Percentiles rank a stretch among this genome's conserved stretches.
phyloP scores from a whole-genome alignment of 2,329 filamentous ascomycete genomes.

The Fusarium graminum region DNA sequence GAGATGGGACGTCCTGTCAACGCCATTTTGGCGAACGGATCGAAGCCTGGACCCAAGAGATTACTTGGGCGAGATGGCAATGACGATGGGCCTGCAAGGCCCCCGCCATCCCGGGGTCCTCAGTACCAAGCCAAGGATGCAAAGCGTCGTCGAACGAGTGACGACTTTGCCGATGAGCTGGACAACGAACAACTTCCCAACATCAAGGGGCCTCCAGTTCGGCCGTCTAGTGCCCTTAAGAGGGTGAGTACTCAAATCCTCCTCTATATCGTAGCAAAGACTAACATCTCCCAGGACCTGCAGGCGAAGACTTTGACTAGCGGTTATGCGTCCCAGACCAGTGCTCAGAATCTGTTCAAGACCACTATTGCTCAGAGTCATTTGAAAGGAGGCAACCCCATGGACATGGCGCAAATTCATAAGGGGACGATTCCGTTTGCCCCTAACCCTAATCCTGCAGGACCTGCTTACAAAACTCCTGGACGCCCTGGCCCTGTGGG shows the following conservation, averaged over 20 bases:
- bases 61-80: constrained; percentile 75
- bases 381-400: constrained; percentile 73
- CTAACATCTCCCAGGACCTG: constrained; percentile 66
- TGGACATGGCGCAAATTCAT: constrained; percentile 89
- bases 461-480: constrained; percentile 76
- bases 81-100: constrained; percentile 64
- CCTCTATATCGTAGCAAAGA: constrained; percentile 4
- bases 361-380: constrained; percentile 75
- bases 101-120: constrained; percentile 63
- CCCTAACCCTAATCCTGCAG: constrained; percentile 71
- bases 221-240: constrained; percentile 77
- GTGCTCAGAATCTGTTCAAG: constrained; percentile 73
- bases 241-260: constrained; percentile 69
- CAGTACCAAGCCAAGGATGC: constrained; percentile 77
- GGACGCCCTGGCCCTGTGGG: constrained; percentile 64
- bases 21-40: constrained; percentile 67
- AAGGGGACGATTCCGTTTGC: constrained; percentile 93
- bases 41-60: constrained; percentile 78
- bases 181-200: constrained; percentile 68
- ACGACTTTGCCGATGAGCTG: constrained; percentile 75
- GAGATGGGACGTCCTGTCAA: constrained; percentile 73
- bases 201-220: constrained; percentile 85
- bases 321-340: constrained; percentile 71
- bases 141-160: constrained; percentile 84
- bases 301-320: constrained; percentile 70